A percentile compares a stretch with the other conserved stretches of the same genome.
Evolutionary conservation across 257 asterid genomes (phyloP).

Genomic region (Euphrasia confusa): DNA sequence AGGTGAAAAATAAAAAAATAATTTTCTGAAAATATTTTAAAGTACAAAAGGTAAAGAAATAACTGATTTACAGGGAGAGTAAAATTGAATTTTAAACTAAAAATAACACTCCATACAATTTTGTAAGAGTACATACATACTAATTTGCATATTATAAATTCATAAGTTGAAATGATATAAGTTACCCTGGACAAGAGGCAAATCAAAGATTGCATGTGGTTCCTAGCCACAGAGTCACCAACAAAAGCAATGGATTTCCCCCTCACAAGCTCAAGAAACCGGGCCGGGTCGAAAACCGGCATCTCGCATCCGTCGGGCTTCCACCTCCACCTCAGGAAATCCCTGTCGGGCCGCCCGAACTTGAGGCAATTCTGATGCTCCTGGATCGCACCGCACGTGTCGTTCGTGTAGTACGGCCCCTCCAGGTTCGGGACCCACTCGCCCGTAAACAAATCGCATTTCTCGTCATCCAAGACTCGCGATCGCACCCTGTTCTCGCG

Average conservation of each 20-base stretch:
- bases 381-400: constrained; percentile 58
- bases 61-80: no score
- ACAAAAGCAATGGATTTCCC: constrained; percentile 79
- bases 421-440: constrained; percentile 65
- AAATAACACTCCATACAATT: no score
- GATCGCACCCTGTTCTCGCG: not conserved
- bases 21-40: no score
- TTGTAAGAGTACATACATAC: no score
- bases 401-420: constrained; percentile 66
- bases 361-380: constrained; percentile 85
- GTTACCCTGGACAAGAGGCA: constrained; percentile 72
- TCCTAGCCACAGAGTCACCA: constrained; percentile 86
- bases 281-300: constrained; percentile 50
- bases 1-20: no score
- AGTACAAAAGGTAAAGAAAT: no score
- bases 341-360: constrained; percentile 66
- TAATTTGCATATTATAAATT: no score
- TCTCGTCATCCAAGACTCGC: not conserved
- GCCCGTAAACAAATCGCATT: constrained; percentile 53
- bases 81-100: no score
- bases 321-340: constrained; percentile 74
- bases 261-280: constrained; percentile 49
- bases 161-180: not conserved
- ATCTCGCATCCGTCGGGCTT: constrained; percentile 74
- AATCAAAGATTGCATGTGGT: constrained; percentile 78